Evolutionary conservation across 495 filamentous ascomycete genomes (phyloP).

Genomic region (Massariosphaeria phaeospora): DNA sequence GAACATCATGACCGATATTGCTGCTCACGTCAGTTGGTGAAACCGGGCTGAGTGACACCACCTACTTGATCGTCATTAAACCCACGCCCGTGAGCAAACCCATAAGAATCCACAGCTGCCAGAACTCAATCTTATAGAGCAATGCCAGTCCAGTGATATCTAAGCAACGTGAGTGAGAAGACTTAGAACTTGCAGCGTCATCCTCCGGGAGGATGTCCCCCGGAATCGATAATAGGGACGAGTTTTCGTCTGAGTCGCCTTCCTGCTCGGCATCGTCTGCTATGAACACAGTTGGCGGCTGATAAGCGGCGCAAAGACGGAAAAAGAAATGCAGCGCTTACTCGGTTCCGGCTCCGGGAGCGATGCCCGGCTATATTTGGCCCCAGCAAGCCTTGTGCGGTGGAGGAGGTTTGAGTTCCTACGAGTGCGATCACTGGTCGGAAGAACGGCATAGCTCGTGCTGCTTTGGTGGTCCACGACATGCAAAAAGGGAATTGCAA

Average conservation of each 20-base stretch:
- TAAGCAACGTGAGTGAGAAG: slow-evolving; percentile 62
- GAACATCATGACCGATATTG: slow-evolving; percentile 91
- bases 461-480: slow-evolving; percentile 56
- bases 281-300: slow-evolving; percentile 28
- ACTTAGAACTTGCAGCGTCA: slow-evolving; percentile 46
- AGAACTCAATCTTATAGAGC: slow-evolving; percentile 75
- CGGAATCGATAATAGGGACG: slow-evolving; percentile 69
- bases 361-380: slow-evolving; percentile 25
- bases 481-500: slow-evolving; percentile 74
- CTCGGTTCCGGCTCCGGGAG: slow-evolving; percentile 17
- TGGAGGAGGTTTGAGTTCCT: slow-evolving; percentile 57
- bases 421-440: slow-evolving; percentile 44
- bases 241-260: slow-evolving; percentile 62
- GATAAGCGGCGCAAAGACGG: slow-evolving; percentile 9
- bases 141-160: slow-evolving; percentile 86
- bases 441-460: slow-evolving; percentile 58
- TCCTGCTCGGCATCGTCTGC: slow-evolving; percentile 26
- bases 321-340: slow-evolving; percentile 24
- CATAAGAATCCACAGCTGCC: slow-evolving; percentile 81
- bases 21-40: slow-evolving; percentile 47
- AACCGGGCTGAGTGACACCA: slow-evolving; percentile 15
- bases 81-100: slow-evolving; percentile 87
- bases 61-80: slow-evolving; percentile 98
- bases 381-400: slow-evolving; percentile 55
- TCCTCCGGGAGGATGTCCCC: slow-evolving; percentile 44